Evolutionary conservation across 129 eudicot genomes (phyloP).

Genomic region (Centrapalus pauciflorus): DNA sequence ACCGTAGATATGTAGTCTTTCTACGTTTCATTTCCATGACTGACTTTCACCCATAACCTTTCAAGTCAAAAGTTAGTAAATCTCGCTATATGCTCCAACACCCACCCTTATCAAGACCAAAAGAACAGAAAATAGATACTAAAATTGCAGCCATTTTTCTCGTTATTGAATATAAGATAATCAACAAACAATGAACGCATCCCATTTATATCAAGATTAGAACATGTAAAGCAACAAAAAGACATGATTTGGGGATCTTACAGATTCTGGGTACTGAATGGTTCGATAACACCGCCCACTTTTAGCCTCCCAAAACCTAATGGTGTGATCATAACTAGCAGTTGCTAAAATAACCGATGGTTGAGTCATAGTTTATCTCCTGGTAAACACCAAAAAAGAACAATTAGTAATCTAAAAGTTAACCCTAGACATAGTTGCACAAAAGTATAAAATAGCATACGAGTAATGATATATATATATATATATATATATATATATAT

Average conservation of each 20-base stretch:
- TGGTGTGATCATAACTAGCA: slow-evolving; percentile 98
- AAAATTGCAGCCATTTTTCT: neutral
- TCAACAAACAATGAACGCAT: slow-evolving; percentile 7
- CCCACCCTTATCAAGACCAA: neutral
- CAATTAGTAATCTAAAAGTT: neutral
- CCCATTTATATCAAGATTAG: neutral
- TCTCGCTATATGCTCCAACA: neutral
- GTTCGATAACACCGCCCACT: slow-evolving; percentile 93
- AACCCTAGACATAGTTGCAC: neutral
- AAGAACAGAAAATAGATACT: neutral
- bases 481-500: too few relatives aligned
- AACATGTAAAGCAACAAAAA: neutral
- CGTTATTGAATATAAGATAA: neutral
- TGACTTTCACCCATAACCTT: neutral
- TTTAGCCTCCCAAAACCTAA: slow-evolving; percentile 95
- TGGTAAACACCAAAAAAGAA: slow-evolving; percentile 5
- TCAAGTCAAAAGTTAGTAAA: neutral
- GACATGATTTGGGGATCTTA: slow-evolving; percentile 26
- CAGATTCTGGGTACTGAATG: slow-evolving; percentile 96
- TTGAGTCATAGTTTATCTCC: slow-evolving; percentile 55
- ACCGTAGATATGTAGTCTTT: neutral
- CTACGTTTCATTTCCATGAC: too few relatives aligned
- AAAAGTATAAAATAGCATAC: neutral
- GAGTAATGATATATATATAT: too few relatives aligned
- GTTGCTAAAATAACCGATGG: slow-evolving; percentile 93